These are phyloP conservation scores for Microthyrium microscopicum DNA, from an alignment of 2,329 filamentous ascomycete species.

Conservation along the genomic window DNA sequence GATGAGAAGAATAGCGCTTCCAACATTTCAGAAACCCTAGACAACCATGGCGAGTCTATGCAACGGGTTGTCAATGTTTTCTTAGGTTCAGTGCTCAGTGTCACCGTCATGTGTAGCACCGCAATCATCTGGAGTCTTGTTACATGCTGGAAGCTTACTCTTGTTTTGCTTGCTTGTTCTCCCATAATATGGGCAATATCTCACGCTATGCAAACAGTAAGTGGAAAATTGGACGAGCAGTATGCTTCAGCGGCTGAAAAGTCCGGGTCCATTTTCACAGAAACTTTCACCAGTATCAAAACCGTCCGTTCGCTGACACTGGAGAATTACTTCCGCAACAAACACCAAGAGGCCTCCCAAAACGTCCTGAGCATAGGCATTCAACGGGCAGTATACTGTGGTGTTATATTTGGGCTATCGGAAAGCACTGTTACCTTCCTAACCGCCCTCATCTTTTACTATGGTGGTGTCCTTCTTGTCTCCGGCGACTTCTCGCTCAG, in stretches of 20 bases:
- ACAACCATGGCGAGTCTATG: constrained; percentile 76
- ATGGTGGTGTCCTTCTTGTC: constrained; percentile 50
- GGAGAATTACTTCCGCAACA: constrained; percentile 52
- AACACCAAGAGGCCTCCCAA: constrained; percentile 38
- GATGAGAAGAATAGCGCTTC: constrained; percentile 45
- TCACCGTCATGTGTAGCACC: constrained; percentile 48
- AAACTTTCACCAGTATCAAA: constrained; percentile 63
- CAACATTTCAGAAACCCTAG: constrained; percentile 53
- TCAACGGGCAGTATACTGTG: constrained; percentile 48
- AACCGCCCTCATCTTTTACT: constrained; percentile 70
- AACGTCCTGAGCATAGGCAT: constrained; percentile 44
- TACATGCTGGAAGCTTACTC: constrained; percentile 63
- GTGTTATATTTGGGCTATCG: constrained; percentile 60
- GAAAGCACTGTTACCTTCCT: constrained; percentile 57
- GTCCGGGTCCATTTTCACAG: constrained; percentile 47
- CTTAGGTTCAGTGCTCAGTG: constrained; percentile 50
- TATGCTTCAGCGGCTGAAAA: constrained; percentile 47
- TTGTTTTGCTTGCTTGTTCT: constrained; percentile 53
- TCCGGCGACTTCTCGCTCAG: constrained; percentile 33
- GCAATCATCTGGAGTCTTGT: constrained; percentile 58
- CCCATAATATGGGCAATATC: constrained; percentile 53
- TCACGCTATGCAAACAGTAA: constrained; percentile 46
- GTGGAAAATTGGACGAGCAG: constrained; percentile 53
- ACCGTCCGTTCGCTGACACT: constrained; percentile 62
- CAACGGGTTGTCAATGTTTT: constrained; percentile 68